A percentile compares a stretch with the other conserved stretches of the same genome.
Conservation (phyloP, 1,284 basidiomycete species). For the Sanghuangporus baumii region DNA sequence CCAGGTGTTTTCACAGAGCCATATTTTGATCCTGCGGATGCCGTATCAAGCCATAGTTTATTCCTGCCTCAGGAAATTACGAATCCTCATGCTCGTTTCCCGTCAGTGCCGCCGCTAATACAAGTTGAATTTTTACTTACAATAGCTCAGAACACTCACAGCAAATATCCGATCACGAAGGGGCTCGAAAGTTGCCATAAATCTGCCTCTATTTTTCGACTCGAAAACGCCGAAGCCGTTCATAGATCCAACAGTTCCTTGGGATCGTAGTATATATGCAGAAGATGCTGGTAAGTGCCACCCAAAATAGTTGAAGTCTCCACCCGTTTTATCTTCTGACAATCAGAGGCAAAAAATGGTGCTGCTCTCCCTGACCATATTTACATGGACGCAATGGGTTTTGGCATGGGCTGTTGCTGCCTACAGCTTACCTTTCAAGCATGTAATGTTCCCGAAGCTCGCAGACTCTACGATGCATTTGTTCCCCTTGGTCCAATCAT, state of each 20-base stretch:
- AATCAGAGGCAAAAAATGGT: constrained; percentile 77
- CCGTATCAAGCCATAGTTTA: constrained; percentile 82
- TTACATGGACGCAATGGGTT: constrained; percentile 99
- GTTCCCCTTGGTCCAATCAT: constrained; percentile 94
- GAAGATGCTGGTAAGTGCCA: constrained; percentile 66
- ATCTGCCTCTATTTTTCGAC: constrained; percentile 92
- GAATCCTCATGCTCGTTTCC: constrained; percentile 96
- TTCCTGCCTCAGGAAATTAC: constrained; percentile 96
- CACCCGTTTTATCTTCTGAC: background rate
- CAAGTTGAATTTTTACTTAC: constrained; percentile 18
- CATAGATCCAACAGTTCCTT: constrained; percentile 85
- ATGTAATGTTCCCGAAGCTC: constrained; percentile 87
- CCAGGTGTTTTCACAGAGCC: constrained; percentile 92
- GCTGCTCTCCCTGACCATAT: constrained; percentile 89
- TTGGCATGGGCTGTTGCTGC: constrained; percentile 99
- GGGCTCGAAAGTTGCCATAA: constrained; percentile 93
- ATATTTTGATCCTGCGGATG: constrained; percentile 65
- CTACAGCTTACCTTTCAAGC: constrained; percentile 98
- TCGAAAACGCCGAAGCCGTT: constrained; percentile 84
- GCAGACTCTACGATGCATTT: constrained; percentile 90
- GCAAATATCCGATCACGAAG: constrained; percentile 91
- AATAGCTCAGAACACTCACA: constrained; percentile 72
- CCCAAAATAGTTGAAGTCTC: background rate
- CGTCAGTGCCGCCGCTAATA: constrained; percentile 49
- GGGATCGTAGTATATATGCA: constrained; percentile 71